A percentile compares a stretch with the other conserved stretches of the same genome.
Conservation (phyloP, 352 stramenopile genomes). For the Halophytophthora batemanensis region DNA sequence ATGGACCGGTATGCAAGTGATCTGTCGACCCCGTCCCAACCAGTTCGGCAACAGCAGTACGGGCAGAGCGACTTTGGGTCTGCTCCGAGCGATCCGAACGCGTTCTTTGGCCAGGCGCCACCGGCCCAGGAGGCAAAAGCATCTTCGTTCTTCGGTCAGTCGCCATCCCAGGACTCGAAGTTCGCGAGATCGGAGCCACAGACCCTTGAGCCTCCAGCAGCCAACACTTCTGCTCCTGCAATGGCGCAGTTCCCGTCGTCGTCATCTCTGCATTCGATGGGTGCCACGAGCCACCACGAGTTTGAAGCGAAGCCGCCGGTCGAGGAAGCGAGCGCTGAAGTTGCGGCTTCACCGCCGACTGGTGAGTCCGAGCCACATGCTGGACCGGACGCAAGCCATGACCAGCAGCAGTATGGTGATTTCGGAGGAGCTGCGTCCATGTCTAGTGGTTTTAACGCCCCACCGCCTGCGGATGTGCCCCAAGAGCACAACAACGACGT, state of each 20-base stretch:
- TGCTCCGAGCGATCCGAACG: constrained; percentile 14
- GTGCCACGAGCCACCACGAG: constrained; percentile 5
- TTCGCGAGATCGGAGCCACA: constrained; percentile 8
- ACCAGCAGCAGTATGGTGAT: constrained; percentile 7
- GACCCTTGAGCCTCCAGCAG: neutral
- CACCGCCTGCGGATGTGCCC: neutral
- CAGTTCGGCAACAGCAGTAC: constrained; percentile 5
- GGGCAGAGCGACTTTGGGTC: constrained; percentile 1
- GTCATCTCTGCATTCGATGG: constrained; percentile 3
- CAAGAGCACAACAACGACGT: constrained; percentile 4
- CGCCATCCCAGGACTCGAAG: constrained; percentile 12
- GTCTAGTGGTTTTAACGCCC: neutral
- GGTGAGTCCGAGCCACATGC: neutral
- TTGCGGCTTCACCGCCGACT: constrained; percentile 1
- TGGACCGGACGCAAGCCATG: constrained; percentile 3
- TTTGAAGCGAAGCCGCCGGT: constrained; percentile 1
- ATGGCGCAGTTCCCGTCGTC: constrained; percentile 1
- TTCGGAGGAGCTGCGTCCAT: constrained; percentile 1
- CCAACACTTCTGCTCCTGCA: constrained; percentile 6
- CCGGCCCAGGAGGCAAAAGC: constrained; percentile 11
- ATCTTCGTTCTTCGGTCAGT: constrained; percentile 32
- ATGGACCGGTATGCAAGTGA: constrained; percentile 21
- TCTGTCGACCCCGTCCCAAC: constrained; percentile 8
- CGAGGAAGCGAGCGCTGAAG: constrained; percentile 3
- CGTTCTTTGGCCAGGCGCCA: constrained; percentile 22